Evolutionary conservation across 345 rosid species (phyloP).

Genomic region (Passiflora organensis): DNA sequence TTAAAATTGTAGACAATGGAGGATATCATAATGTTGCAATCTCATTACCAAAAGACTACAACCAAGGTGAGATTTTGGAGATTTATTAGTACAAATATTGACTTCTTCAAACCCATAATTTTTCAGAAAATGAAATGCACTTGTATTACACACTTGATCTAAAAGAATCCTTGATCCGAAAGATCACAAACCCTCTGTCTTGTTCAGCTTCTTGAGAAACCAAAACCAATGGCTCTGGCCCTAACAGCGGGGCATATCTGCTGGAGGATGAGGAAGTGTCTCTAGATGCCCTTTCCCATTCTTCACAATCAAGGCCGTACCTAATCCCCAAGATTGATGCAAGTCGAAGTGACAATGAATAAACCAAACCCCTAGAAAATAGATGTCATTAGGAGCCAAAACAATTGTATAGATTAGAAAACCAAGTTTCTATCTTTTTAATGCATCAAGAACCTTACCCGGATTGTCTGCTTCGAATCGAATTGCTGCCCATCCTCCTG

Average conservation of each 20-base stretch:
- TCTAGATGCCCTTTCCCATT: constrained; percentile 52
- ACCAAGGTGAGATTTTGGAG: no score
- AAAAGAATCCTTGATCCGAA: constrained; percentile 26
- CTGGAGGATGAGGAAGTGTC: constrained; percentile 72
- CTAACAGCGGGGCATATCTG: constrained; percentile 67
- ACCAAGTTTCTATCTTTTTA: background rate
- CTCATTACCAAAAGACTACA: no score
- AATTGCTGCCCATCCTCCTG: constrained; percentile 89
- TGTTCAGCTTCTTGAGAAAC: constrained; percentile 5
- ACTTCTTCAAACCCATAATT: constrained; percentile 22
- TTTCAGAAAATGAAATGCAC: constrained; percentile 8
- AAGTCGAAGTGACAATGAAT: constrained; percentile 78
- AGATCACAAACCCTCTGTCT: constrained; percentile 6
- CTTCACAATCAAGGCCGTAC: constrained; percentile 61
- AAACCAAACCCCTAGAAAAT: constrained; percentile 65
- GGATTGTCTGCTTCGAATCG: constrained; percentile 78
- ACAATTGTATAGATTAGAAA: background rate
- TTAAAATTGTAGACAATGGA: no score
- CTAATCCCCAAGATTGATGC: constrained; percentile 84
- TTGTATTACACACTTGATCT: constrained; percentile 23
- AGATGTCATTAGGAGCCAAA: background rate
- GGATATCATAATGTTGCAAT: no score
- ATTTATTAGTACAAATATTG: constrained; percentile 20
- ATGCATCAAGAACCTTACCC: constrained; percentile 27
- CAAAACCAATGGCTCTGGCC: constrained; percentile 1